Percentiles rank a stretch among this genome's conserved stretches.
These are phyloP conservation scores for Pichia kluyveri DNA, from an alignment of 805 yeast genomes.

Conservation along the genomic window DNA sequence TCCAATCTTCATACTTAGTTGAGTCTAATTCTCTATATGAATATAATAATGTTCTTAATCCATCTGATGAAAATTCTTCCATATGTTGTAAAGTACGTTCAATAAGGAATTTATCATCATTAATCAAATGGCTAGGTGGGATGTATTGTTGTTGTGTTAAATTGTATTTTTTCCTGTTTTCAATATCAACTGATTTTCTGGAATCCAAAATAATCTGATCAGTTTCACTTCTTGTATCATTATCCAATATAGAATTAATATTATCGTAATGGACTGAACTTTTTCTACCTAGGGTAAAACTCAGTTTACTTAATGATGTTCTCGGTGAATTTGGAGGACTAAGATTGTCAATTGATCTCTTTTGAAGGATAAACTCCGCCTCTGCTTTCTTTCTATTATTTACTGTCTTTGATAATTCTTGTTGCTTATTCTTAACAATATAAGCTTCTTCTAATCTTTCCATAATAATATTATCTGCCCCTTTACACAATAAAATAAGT, in stretches of 20 bases:
- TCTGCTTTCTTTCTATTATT: constrained; percentile 63
- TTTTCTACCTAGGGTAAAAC: constrained; percentile 19
- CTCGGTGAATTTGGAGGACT: constrained; percentile 4
- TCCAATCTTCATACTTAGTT: constrained; percentile 59
- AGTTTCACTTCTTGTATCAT: constrained; percentile 29
- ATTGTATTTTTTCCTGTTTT: constrained; percentile 46
- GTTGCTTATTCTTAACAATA: constrained; percentile 53
- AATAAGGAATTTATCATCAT: constrained; percentile 66
- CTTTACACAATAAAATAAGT: constrained; percentile 78
- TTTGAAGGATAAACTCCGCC: constrained; percentile 62
- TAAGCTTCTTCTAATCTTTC: constrained; percentile 56
- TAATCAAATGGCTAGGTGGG: constrained; percentile 46
- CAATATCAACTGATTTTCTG: constrained; percentile 48
- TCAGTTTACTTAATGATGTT: constrained; percentile 7
- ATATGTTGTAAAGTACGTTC: constrained; percentile 84
- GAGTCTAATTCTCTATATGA: constrained; percentile 64
- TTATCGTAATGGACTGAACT: constrained; percentile 2
- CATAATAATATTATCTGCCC: constrained; percentile 87
- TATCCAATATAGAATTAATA: constrained; percentile 17
- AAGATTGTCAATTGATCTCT: constrained; percentile 34
- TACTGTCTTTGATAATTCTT: constrained; percentile 51
- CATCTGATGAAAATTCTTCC: constrained; percentile 92
- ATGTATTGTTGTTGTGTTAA: constrained; percentile 30
- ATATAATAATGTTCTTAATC: constrained; percentile 82
- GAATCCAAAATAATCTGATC: constrained; percentile 45